phyloP scores from a whole-genome alignment of 768 basidiomycete species.

The Rhizopogon sp. region DNA sequence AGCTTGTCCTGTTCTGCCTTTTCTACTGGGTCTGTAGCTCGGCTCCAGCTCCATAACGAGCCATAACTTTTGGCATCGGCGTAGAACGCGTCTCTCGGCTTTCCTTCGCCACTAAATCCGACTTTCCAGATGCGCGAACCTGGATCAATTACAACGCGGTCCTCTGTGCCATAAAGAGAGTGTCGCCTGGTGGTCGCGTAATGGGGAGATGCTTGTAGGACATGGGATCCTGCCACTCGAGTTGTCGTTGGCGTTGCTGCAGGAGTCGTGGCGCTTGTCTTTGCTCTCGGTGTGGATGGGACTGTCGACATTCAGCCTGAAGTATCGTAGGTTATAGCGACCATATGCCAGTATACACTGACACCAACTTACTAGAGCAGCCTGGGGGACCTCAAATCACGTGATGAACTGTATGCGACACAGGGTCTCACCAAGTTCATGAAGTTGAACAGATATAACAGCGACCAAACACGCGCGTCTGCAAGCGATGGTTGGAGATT shows the following conservation, averaged over 20 bases:
- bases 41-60: conserved; percentile 57
- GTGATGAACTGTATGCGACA: no score
- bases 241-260: conserved; percentile 54
- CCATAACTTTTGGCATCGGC: conserved; percentile 38
- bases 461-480: no score
- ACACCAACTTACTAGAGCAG: no score
- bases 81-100: conserved; percentile 84
- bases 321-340: background rate
- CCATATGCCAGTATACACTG: no score
- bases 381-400: no score
- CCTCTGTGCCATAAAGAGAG: conserved; percentile 95
- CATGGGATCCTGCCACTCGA: conserved; percentile 41
- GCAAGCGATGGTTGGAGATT: no score
- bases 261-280: conserved; percentile 12
- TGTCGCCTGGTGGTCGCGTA: conserved; percentile 84
- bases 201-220: conserved; percentile 74
- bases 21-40: conserved; percentile 48
- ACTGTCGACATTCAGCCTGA: conserved; percentile 22
- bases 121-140: conserved; percentile 96
- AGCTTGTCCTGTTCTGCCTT: conserved; percentile 71
- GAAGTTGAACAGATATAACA: no score
- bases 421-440: no score
- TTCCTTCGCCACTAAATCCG: conserved; percentile 94
- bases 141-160: conserved; percentile 91
- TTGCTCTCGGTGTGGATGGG: conserved; percentile 28